These are phyloP conservation scores for Diaporthe eres DNA, from an alignment of 2,329 filamentous ascomycete genomes.

Conservation along the genomic window DNA sequence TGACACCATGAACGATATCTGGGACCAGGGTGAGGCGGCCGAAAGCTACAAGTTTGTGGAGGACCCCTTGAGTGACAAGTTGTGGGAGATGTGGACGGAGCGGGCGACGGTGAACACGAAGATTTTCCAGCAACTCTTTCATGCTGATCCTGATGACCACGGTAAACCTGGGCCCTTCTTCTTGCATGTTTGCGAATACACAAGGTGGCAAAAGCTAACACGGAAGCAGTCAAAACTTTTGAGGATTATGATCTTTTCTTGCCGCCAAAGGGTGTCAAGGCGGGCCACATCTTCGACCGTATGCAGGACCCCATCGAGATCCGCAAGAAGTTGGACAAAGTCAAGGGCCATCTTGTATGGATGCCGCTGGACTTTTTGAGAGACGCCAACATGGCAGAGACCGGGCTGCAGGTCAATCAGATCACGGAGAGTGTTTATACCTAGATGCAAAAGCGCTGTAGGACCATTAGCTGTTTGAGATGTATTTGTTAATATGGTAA, in stretches of 20 bases:
- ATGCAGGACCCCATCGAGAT: conserved; percentile 82
- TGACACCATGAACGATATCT: conserved; percentile 75
- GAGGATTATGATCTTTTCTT: conserved; percentile 89
- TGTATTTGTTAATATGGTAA: conserved; percentile 24
- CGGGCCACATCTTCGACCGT: conserved; percentile 89
- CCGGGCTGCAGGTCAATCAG: conserved; percentile 86
- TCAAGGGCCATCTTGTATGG: conserved; percentile 93
- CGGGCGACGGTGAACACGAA: conserved; percentile 80
- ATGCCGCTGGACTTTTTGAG: conserved; percentile 92
- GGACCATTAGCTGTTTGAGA: not conserved
- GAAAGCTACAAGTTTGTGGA: conserved; percentile 76
- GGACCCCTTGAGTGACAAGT: conserved; percentile 77
- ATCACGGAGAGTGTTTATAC: conserved; percentile 92
- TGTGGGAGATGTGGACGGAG: conserved; percentile 78
- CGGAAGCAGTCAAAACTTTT: conserved; percentile 80
- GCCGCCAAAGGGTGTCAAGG: conserved; percentile 77
- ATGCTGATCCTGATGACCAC: conserved; percentile 89
- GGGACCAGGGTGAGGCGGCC: conserved; percentile 72
- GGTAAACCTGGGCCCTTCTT: conserved; percentile 61
- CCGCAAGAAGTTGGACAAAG: conserved; percentile 79
- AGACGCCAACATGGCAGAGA: conserved; percentile 91
- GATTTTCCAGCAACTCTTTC: conserved; percentile 84
- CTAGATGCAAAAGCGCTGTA: conserved; percentile 51
- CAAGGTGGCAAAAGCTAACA: conserved; percentile 3
- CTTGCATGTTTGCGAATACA: not conserved